Evolutionary conservation across 305 asterid genomes (phyloP).

Genomic region (Fraxinus velutina): DNA sequence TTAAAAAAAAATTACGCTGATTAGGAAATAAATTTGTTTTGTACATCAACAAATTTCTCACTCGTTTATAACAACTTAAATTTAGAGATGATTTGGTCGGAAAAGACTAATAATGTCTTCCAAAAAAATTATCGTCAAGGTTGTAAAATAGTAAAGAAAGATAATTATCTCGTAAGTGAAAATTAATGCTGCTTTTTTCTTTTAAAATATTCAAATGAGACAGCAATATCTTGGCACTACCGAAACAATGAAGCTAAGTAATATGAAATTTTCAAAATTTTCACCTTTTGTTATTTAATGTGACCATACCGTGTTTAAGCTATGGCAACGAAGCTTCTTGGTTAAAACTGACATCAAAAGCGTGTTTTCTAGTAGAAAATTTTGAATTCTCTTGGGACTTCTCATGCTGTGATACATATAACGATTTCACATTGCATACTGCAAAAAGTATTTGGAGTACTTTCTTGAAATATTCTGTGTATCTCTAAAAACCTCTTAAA

Average conservation of each 20-base stretch:
- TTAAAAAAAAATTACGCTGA: not conserved
- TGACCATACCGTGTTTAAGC: slow-evolving; percentile 11
- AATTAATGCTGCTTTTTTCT: not conserved
- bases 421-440: not conserved
- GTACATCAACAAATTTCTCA: not conserved
- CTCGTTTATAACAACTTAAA: not conserved
- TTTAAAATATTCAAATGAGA: slow-evolving; percentile 6
- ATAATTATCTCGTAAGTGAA: not conserved
- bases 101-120: not conserved
- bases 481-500: not conserved
- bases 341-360: slow-evolving; percentile 35
- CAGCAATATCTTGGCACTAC: not conserved
- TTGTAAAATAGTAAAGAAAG: not conserved
- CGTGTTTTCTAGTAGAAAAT: slow-evolving; percentile 26
- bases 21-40: not conserved
- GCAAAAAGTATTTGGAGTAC: not conserved
- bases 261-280: not conserved
- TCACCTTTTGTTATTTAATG: not conserved
- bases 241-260: slow-evolving; percentile 14
- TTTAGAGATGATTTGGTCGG: not conserved
- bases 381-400: not conserved
- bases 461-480: not conserved
- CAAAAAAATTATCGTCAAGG: not conserved
- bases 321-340: slow-evolving; percentile 26
- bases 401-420: not conserved